Base-by-base conservation (phyloP, 768 basidiomycete species). In the Mycena chlorophos region DNA sequence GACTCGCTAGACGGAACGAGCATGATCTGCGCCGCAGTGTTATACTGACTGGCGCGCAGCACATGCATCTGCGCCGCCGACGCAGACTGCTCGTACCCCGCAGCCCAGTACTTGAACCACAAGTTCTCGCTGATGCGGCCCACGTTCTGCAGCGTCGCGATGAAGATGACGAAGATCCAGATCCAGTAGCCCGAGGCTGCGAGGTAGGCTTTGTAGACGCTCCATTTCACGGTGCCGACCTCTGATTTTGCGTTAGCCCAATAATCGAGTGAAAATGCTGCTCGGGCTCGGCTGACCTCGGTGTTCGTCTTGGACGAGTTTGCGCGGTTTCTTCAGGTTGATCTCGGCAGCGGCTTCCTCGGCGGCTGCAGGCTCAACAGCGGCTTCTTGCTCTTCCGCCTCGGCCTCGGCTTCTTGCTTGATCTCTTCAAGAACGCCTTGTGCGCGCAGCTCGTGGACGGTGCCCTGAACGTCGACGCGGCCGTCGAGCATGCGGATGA, bases 241-340 rank as follows among this genome's bases (percentile, higher is more conserved):
- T 46, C 45, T 46, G 20, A 26, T 46, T n/a, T n/a, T n/a, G n/a
- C n/a, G n/a, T n/a, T n/a, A n/a, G n/a, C n/a, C n/a, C n/a, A n/a
- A n/a, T n/a, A n/a, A n/a, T 14, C 23, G 23, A 26, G 25, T 46
- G 6, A 46, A 25, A 46, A 25, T 46, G 5, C 45, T 5, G 26
- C 13, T 25, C 6, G n/a, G 45, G 12, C 12, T 20, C 13, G 23
- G 92, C 2, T 78, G 79, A 62, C 90, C 89, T 46, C 92, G 69
- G 56, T 91, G 87, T 66, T 94, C 91, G 47, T 93, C 91, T 65
- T 91, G 85, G 54, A 93, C 70, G 10, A 93, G 72, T 64, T 91
- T 88, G 31, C 85, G 73, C 0, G 89, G 86, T 57, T 84, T 88
- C 71, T 86, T 91, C 22, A 66, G 69, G 22, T 67, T 70, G 5